phyloP scores from a whole-genome alignment of 345 rosid genomes.

The Bruguiera parviflora region DNA sequence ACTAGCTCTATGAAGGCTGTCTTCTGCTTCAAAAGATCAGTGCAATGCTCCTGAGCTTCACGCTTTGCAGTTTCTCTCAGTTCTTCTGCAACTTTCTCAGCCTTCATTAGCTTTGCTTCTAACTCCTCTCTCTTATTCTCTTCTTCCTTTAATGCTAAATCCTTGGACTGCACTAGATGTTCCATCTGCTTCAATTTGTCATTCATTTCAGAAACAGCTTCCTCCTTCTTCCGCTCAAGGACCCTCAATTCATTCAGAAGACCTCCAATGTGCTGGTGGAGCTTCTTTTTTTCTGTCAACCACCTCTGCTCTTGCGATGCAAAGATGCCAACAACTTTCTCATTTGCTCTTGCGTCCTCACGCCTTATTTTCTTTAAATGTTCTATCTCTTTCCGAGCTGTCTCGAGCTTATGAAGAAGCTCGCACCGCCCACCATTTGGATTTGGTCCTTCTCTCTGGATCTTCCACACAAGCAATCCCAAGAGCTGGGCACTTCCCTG shows the following conservation, averaged over 20 bases:
- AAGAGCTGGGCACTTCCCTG: slow-evolving; percentile 61
- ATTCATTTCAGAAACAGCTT: slow-evolving; percentile 42
- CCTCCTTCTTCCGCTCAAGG: slow-evolving; percentile 46
- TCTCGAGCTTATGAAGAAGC: slow-evolving; percentile 49
- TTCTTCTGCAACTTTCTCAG: slow-evolving; percentile 49
- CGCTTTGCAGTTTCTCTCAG: slow-evolving; percentile 52
- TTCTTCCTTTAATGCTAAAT: slow-evolving; percentile 48
- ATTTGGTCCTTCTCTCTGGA: slow-evolving; percentile 43
- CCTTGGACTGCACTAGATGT: slow-evolving; percentile 47
- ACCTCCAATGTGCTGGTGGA: slow-evolving; percentile 54
- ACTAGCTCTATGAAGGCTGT: slow-evolving; percentile 90
- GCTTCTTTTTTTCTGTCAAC: slow-evolving; percentile 63
- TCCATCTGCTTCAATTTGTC: slow-evolving; percentile 58
- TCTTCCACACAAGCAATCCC: slow-evolving; percentile 66
- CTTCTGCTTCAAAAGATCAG: slow-evolving; percentile 78
- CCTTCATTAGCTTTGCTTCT: slow-evolving; percentile 49
- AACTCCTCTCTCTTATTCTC: slow-evolving; percentile 47
- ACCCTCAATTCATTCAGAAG: slow-evolving; percentile 52
- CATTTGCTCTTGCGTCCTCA: slow-evolving; percentile 89
- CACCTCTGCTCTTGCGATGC: slow-evolving; percentile 87
- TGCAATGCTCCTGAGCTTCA: slow-evolving; percentile 61
- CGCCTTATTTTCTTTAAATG: slow-evolving; percentile 59
- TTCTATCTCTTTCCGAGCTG: slow-evolving; percentile 51
- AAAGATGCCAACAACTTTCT: slow-evolving; percentile 80
- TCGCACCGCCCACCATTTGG: slow-evolving; percentile 24